Evolutionary conservation across 2,329 filamentous ascomycete genomes (phyloP), one percentile per base, ranked within the genome.

Genomic region (Pseudogymnoascus sp.): DNA sequence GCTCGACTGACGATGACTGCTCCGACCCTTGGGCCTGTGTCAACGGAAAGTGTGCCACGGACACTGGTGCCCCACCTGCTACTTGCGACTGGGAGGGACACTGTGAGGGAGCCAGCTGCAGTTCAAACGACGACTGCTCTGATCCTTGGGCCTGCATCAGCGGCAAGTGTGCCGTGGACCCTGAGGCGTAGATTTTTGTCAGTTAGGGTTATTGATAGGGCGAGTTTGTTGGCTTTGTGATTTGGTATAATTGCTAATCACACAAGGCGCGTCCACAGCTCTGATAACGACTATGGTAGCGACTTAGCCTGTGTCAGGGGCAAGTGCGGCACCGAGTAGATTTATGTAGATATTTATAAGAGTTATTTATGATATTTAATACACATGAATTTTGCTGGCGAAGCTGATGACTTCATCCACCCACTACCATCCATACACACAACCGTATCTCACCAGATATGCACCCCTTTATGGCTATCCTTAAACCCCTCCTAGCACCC

Each of bases 11-110:
- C 13, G 39, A 66, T 27, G 65, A 66, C 44, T 66, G 65, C 33
- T 59, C 62, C 35, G 65, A 64, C 44, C 62, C 61, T 60, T 42
- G 65, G 25, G 58, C 61, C 2, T 66, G 65, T 12, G 51, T 38
- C 15, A 51, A 31, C 39, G 64, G 62, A 4, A 65, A 63, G 35
- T 66, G 65, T 33, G 63, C 62, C 36, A 21, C 12, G 58, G n/a
- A 38, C 59, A 5, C n/a, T 36, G 6, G 17, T 51, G 5, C 59
- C 38, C 7, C 58, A 41, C 10, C 35, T 39, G 21, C 63, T 12
- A 42, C 62, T 41, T 67, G 66, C 33, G 39, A 55, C 2, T 67
- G 66, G 64, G 51, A 55, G 15, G 66, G 64, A 3, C 64, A 67
- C 58, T 67, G 66, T 60, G 59, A 60, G 65, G 63, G 62, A n/a